Base-by-base conservation (phyloP, 140 eudicot genomes). In the Oenanthe javanica region DNA sequence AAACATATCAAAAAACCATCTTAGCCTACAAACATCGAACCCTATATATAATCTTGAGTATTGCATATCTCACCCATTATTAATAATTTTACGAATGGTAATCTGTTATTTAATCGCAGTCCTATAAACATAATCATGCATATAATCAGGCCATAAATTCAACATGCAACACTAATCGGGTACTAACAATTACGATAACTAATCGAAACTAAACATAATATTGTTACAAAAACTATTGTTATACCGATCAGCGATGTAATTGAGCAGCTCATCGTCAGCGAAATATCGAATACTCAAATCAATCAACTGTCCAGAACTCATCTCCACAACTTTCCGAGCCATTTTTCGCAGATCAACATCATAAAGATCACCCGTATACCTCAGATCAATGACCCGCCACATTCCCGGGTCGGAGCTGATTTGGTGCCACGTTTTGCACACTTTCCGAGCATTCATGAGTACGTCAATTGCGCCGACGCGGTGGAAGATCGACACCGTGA, bases 331-430 rank as follows among this genome's bases (percentile, higher is more conserved):
- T n/a, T 61, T 61, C 0, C 9, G 10, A 23, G 69, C 36, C 36
- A 61, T 0, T n/a, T 61, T 61, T 2, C 69, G 69, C 36, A 61
- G n/a, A 2, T 61, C 69, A 12, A 61, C 8, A 61, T 61, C 69
- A 27, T 14, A 21, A 23, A 61, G 69, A 61, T 61, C 69, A n/a
- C 36, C 69, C 4, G 69, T 9, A 3, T 61, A 61, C 5, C 27
- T 2, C 14, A 61, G 69, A 61, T 61, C 69, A 31, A 61, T 8
- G 69, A 61, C 69, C 69, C 69, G 69, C 36, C 36, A 61, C 36
- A 61, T n/a, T 61, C n/a, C 69, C 69, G 69, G 69, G 69, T 61
- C 69, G 69, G 69, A 61, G 69, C 36, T n/a, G 69, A 61, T 12
- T 2, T n/a, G 69, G 69, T 36, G 69, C 69, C 69, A 61, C 1